A percentile compares a stretch with the other conserved stretches of the same genome.
phyloP scores from a whole-genome alignment of 1,284 basidiomycete genomes.

The Puccinia novopanici region DNA sequence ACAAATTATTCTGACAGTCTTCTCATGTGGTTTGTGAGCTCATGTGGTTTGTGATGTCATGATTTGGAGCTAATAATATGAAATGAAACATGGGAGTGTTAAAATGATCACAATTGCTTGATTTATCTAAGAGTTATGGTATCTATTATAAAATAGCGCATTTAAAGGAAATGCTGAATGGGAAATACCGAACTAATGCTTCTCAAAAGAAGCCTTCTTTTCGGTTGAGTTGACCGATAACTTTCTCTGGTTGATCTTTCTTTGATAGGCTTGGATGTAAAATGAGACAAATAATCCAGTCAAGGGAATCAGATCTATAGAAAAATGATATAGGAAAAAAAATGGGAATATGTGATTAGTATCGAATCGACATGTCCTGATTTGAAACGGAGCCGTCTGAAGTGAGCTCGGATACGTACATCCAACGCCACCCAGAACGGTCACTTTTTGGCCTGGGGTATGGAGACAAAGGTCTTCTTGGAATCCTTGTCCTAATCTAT shows the following conservation, averaged over 20 bases:
- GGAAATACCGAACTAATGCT: not conserved
- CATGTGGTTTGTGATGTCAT: not conserved
- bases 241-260: conserved; percentile 4
- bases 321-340: not conserved
- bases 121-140: not conserved
- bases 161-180: not conserved
- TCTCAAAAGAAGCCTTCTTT: not conserved
- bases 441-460: conserved; percentile 30
- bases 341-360: not conserved
- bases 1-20: no score
- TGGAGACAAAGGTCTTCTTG: conserved; percentile 33
- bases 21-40: no score
- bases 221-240: not conserved
- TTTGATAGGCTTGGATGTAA: conserved; percentile 39
- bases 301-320: conserved; percentile 43
- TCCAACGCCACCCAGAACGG: conserved; percentile 38
- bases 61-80: not conserved
- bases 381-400: no score
- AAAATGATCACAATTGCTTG: not conserved
- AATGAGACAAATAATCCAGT: conserved; percentile 43
- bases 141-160: not conserved
- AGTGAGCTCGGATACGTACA: conserved; percentile 26
- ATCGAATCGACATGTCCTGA: not conserved
- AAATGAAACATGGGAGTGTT: not conserved
- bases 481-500: conserved; percentile 34